Evolutionary conservation across 192 early-diverging fungal species (phyloP).

Genomic region (Cladochytrium replicatum): DNA sequence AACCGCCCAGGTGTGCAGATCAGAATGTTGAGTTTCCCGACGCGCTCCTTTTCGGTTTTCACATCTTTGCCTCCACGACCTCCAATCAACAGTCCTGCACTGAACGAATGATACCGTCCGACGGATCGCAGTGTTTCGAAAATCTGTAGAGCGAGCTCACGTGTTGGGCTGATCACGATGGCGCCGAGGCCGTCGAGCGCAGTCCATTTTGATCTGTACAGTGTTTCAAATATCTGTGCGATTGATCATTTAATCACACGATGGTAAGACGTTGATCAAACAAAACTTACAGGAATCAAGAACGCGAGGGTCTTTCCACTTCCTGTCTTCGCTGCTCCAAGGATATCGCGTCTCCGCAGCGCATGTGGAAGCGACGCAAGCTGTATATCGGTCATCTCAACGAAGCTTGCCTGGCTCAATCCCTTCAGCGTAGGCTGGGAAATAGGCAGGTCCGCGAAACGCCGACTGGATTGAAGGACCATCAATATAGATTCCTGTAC

Average conservation of each 20-base stretch:
- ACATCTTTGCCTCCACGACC: slow-evolving; percentile 70
- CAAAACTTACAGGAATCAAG: slow-evolving; percentile 68
- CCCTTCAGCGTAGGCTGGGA: too few species aligned
- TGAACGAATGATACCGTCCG: slow-evolving; percentile 63
- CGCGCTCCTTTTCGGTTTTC: slow-evolving; percentile 55
- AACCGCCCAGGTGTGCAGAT: slow-evolving; percentile 97
- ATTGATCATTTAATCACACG: too few species aligned
- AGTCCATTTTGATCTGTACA: slow-evolving; percentile 80
- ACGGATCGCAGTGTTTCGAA: slow-evolving; percentile 60
- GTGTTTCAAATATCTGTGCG: slow-evolving; percentile 62
- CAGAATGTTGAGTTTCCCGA: slow-evolving; percentile 58
- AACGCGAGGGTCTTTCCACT: slow-evolving; percentile 87
- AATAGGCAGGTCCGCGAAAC: too few species aligned
- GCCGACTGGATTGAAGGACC: too few species aligned
- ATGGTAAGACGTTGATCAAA: too few species aligned
- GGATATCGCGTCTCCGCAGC: slow-evolving; percentile 70
- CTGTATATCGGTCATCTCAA: slow-evolving; percentile 93
- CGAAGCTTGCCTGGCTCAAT: slow-evolving; percentile 69
- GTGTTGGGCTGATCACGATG: slow-evolving; percentile 68
- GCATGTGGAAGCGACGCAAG: slow-evolving; percentile 57
- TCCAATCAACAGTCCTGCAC: slow-evolving; percentile 93
- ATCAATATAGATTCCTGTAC: too few species aligned
- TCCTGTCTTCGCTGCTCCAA: slow-evolving; percentile 96
- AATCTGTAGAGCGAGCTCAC: slow-evolving; percentile 86
- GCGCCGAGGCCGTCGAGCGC: slow-evolving; percentile 45